These are phyloP conservation scores for Quercus glauca DNA, from an alignment of 306 rosid genomes.

Conservation along the genomic window DNA sequence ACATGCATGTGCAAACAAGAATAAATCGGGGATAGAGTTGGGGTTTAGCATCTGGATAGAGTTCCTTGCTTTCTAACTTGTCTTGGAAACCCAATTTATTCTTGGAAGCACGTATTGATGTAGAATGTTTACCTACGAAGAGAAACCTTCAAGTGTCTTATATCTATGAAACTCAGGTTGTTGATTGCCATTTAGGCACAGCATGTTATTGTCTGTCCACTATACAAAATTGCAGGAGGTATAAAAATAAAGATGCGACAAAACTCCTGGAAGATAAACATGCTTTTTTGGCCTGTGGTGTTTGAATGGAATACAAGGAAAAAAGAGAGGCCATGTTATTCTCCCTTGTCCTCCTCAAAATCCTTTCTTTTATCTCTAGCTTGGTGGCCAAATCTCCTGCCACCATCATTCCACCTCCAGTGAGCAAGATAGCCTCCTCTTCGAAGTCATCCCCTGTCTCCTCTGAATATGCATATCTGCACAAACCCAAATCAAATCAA, in stretches of 20 bases:
- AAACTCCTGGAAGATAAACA: too few relatives aligned
- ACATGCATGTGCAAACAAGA: not conserved
- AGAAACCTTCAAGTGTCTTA: not conserved
- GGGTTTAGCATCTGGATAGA: too few relatives aligned
- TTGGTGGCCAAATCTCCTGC: constrained; percentile 44
- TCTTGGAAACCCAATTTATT: too few relatives aligned
- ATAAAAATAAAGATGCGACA: too few relatives aligned
- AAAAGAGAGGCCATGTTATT: constrained; percentile 17
- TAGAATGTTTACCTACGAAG: too few relatives aligned
- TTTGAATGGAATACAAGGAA: not conserved
- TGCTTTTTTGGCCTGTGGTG: not conserved
- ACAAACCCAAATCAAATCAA: constrained; percentile 3
- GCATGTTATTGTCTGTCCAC: not conserved
- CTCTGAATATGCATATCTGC: constrained; percentile 64
- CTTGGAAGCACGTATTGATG: not conserved
- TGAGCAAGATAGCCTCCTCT: constrained; percentile 45
- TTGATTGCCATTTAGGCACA: not conserved
- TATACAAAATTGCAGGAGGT: too few relatives aligned
- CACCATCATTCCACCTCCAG: constrained; percentile 52
- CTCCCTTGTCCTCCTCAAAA: constrained; percentile 66
- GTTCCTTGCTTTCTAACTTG: too few relatives aligned
- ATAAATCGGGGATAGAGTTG: too few relatives aligned
- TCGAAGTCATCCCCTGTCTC: constrained; percentile 61
- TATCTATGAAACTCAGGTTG: not conserved
- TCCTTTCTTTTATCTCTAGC: constrained; percentile 61